Evolutionary conservation across 441 rosid genomes (phyloP).

Genomic region (Syzygium syzygioides): DNA sequence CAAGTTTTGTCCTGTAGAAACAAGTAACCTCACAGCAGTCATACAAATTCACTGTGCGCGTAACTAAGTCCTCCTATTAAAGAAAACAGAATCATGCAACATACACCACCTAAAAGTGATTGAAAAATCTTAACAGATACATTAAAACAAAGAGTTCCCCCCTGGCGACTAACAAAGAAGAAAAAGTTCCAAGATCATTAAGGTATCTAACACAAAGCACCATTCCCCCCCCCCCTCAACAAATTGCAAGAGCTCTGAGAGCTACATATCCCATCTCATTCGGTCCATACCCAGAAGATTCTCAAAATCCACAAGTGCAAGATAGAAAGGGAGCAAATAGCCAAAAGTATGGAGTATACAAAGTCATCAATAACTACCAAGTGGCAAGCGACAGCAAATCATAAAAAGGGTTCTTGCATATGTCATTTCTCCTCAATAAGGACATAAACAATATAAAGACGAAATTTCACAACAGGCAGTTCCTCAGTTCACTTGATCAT

Average conservation of each 20-base stretch:
- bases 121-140: neutral
- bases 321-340: neutral
- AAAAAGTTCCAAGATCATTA: neutral
- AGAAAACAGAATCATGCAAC: neutral
- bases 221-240: neutral
- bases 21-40: neutral
- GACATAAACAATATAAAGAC: neutral
- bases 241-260: neutral
- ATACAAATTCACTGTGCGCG: neutral
- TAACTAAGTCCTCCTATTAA: neutral
- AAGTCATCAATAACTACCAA: neutral
- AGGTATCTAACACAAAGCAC: neutral
- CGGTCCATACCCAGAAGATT: neutral
- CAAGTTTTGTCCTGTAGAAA: neutral
- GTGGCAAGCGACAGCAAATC: neutral
- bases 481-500: neutral
- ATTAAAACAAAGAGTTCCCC: neutral
- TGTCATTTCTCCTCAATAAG: neutral
- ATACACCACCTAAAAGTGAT: neutral
- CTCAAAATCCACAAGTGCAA: neutral
- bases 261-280: neutral
- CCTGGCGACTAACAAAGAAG: neutral
- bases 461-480: neutral
- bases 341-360: neutral
- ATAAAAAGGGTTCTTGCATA: neutral